Percentiles rank a stretch among this genome's conserved stretches.
These are phyloP conservation scores for Geotrichum histeridarum DNA, from an alignment of 1,139 yeast genomes.

Conservation along the genomic window DNA sequence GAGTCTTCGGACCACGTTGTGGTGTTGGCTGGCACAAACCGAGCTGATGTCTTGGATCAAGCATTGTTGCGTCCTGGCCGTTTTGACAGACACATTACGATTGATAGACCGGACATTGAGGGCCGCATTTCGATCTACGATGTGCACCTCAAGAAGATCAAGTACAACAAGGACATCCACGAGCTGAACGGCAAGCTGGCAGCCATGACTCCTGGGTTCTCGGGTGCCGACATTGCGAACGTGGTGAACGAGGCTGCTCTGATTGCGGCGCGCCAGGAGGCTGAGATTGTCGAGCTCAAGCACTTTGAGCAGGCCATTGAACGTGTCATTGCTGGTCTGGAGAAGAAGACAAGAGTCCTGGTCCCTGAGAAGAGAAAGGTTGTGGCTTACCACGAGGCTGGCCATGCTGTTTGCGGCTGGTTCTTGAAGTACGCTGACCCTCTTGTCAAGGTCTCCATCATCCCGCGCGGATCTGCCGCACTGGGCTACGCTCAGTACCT, in stretches of 20 bases:
- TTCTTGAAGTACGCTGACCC: conserved; percentile 86
- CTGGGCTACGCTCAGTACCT: conserved; percentile 96
- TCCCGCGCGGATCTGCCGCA: conserved; percentile 95
- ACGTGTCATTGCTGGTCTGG: conserved; percentile 94
- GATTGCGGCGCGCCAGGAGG: conserved; percentile 83
- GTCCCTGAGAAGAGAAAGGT: conserved; percentile 78
- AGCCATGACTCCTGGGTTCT: conserved; percentile 93
- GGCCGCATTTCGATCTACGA: conserved; percentile 89
- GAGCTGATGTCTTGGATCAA: conserved; percentile 87
- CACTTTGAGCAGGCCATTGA: conserved; percentile 96
- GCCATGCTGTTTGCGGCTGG: conserved; percentile 99
- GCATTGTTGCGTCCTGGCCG: conserved; percentile 96
- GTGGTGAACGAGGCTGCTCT: conserved; percentile 96
- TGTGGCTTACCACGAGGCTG: conserved; percentile 98
- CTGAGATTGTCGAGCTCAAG: conserved; percentile 58
- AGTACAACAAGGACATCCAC: conserved; percentile 46
- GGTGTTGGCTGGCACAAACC: conserved; percentile 93
- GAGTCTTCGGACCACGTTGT: conserved; percentile 86
- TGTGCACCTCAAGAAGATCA: conserved; percentile 73
- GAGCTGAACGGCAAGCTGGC: conserved; percentile 80
- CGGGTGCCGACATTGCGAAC: conserved; percentile 98
- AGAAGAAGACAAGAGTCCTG: conserved; percentile 79
- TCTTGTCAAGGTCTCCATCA: conserved; percentile 85
- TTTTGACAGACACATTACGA: conserved; percentile 87
- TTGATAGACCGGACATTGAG: conserved; percentile 87